Evolutionary conservation across 148 eudicot species (phyloP), one percentile per base, ranked within the genome.

Genomic region (Spergularia marina): DNA sequence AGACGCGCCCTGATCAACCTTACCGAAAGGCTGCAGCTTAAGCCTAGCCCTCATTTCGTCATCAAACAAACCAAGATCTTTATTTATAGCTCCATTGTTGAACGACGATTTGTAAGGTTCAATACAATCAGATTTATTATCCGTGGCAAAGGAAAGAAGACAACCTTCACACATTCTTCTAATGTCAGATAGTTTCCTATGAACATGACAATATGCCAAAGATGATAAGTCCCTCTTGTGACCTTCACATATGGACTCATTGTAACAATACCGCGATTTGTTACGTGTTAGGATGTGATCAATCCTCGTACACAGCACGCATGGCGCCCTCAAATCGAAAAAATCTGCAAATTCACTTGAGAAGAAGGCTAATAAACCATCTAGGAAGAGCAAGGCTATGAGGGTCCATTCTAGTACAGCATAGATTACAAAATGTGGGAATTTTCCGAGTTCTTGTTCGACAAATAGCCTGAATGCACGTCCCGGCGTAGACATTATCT

Each of bases 161-260:
- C 99, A 96, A 0, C 91, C 89, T 17, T 92, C 92, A 21, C 99
- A 96, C 99, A 96, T 92, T 67, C 77, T 83, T 54, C 84, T 80
- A n/a, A 92, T 86, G 71, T 91, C 91, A 2, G 97, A 89, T 12
- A 96, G 86, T 61, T 86, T 91, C 59, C 87, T 77, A 74, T 96
- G 99, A 51, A 92, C 84, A 66, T 91, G 97, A 77, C 99, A 96
- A 76, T 91, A 96, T 1, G 99, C 99, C 17, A 96, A 85, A 60
- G 97, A 89, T 8, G 99, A 96, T 8, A 96, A 82, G 52, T 88
- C 90, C 78, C 78, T 88, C 82, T 92, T 96, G 83, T 96, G 99
- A 44, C 61, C 83, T 73, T 91, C 98, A 74, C 99, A 96, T 16
- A 96, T 83, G 11, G 93, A 76, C 2, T 87, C 86, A 44, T 92